A percentile compares a stretch with the other conserved stretches of the same genome.
Conservation (phyloP, 805 yeast species). For the Ogataea methylovora region DNA sequence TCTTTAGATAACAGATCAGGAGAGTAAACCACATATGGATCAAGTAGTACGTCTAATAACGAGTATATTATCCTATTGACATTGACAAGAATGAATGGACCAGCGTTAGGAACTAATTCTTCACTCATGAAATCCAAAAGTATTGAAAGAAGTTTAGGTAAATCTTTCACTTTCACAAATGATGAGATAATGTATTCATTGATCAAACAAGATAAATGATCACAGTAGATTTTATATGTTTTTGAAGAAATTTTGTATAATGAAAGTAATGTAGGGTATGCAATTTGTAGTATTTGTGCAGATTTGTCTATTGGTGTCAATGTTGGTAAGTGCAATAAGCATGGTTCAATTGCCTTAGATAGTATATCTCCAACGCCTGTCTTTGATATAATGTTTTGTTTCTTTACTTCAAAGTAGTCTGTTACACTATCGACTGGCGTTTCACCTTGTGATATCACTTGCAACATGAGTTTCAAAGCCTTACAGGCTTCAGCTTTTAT, state of each 20-base stretch:
- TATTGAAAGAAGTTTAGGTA: conserved; percentile 11
- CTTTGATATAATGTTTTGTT: conserved; percentile 12
- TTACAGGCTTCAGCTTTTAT: conserved; percentile 16
- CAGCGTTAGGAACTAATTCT: conserved; percentile 9
- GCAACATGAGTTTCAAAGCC: conserved; percentile 5
- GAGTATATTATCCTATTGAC: conserved; percentile 13
- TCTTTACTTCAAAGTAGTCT: background rate
- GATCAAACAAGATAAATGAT: conserved; percentile 13
- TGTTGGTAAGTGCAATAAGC: conserved; percentile 21
- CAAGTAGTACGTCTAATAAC: conserved; percentile 14
- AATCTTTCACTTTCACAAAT: conserved; percentile 17
- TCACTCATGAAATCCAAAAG: conserved; percentile 8
- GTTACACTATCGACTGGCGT: background rate
- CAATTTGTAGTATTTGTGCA: conserved; percentile 10
- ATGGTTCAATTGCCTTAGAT: conserved; percentile 17
- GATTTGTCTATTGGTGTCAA: conserved; percentile 19
- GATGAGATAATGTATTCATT: conserved; percentile 21
- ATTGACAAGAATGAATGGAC: conserved; percentile 12
- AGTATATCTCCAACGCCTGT: conserved; percentile 17
- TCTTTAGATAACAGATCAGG: conserved; percentile 4
- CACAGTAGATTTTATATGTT: conserved; percentile 5
- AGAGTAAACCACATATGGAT: conserved; percentile 19
- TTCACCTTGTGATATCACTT: conserved; percentile 4
- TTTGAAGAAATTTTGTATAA: conserved; percentile 6
- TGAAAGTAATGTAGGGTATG: conserved; percentile 14